These are phyloP conservation scores for Rhizophagus clarus DNA, from an alignment of 192 early-diverging fungal species.

Conservation along the genomic window DNA sequence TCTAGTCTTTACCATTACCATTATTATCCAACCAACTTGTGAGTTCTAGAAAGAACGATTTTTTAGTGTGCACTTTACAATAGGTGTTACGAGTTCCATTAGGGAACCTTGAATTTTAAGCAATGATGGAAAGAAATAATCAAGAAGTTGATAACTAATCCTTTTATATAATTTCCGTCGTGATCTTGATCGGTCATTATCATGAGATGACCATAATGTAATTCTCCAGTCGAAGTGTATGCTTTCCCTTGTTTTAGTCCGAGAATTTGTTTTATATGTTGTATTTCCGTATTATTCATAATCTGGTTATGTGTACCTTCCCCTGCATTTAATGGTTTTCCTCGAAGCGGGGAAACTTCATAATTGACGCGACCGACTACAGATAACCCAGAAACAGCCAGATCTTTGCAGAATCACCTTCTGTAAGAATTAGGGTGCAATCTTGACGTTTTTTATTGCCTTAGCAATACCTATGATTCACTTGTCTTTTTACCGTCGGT, in stretches of 20 bases:
- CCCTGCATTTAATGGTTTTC: conserved; percentile 96
- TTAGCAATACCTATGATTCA: conserved; percentile 81
- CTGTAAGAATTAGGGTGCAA: conserved; percentile 96
- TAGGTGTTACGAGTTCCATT: too few relatives aligned
- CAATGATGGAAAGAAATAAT: conserved; percentile 90
- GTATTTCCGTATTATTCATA: conserved; percentile 83
- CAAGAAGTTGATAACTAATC: conserved; percentile 94
- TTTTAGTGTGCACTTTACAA: conserved; percentile 44
- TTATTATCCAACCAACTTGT: conserved; percentile 76
- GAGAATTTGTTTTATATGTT: conserved; percentile 89
- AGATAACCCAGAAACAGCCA: conserved; percentile 82
- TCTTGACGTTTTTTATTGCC: conserved; percentile 69
- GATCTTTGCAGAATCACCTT: conserved; percentile 95
- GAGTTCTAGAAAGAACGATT: conserved; percentile 90
- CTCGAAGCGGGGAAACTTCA: conserved; percentile 95
- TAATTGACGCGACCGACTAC: conserved; percentile 88
- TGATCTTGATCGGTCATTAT: conserved; percentile 99
- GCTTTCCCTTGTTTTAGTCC: conserved; percentile 86
- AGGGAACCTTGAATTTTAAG: conserved; percentile 89
- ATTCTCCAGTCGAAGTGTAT: conserved; percentile 69
- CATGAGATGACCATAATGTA: conserved; percentile 96
- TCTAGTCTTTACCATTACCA: conserved; percentile 77
- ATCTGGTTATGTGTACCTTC: conserved; percentile 76
- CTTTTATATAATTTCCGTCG: conserved; percentile 94
- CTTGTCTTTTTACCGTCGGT: conserved; percentile 68